Conservation (phyloP, 2,329 filamentous ascomycete genomes). For the Xylaria sp. region DNA sequence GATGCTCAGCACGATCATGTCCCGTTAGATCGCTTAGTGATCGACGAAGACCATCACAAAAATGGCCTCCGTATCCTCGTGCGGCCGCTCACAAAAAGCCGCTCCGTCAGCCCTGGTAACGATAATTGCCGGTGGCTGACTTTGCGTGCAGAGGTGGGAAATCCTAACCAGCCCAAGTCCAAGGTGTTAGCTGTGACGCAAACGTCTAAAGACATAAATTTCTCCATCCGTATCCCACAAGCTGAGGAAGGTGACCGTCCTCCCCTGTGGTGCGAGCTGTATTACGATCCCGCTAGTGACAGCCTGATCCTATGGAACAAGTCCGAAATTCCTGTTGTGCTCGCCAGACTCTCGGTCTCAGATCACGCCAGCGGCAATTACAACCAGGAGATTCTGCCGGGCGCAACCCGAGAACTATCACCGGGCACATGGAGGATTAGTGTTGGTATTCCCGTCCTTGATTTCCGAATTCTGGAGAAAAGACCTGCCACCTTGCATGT, state of each 20-base stretch:
- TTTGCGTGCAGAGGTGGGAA: conserved; percentile 59
- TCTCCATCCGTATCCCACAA: conserved; percentile 61
- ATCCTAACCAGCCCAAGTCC: conserved; percentile 57
- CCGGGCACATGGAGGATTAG: conserved; percentile 65
- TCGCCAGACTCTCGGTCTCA: conserved; percentile 53
- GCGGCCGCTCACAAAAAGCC: conserved; percentile 58
- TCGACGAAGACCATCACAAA: conserved; percentile 59
- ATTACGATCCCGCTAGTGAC: conserved; percentile 65
- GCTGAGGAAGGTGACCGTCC: conserved; percentile 52
- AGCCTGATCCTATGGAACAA: conserved; percentile 62
- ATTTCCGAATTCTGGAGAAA: conserved; percentile 64
- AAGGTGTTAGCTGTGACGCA: conserved; percentile 66
- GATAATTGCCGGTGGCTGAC: conserved; percentile 64
- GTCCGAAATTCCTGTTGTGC: conserved; percentile 59
- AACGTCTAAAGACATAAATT: conserved; percentile 65
- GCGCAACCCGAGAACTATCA: conserved; percentile 52
- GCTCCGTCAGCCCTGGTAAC: conserved; percentile 61
- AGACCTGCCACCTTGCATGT: conserved; percentile 51
- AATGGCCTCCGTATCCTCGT: conserved; percentile 64
- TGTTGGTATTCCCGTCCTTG: conserved; percentile 57
- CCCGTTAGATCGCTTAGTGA: conserved; percentile 58
- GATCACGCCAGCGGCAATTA: conserved; percentile 50
- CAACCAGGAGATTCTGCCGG: conserved; percentile 51
- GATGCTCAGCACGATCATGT: conserved; percentile 50
- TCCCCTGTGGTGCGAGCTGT: conserved; percentile 64